Percentiles rank a stretch among this genome's conserved stretches.
phyloP scores from a whole-genome alignment of 371 early-diverging fungal species.

The Mortierella sp. region DNA sequence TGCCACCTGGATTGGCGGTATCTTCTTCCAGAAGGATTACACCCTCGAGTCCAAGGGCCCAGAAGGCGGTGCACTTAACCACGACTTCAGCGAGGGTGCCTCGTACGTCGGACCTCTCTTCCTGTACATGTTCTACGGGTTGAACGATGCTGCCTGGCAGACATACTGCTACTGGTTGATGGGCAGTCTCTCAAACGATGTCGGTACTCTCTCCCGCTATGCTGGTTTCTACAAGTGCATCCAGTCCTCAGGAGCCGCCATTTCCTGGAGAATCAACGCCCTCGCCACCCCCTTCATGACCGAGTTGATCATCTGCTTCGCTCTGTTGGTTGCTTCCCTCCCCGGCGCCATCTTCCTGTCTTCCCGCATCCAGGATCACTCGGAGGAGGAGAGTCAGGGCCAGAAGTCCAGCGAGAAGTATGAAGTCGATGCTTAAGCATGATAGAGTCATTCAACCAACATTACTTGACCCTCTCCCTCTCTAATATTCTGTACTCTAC shows the following conservation, averaged over 20 bases:
- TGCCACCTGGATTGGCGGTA: constrained; percentile 70
- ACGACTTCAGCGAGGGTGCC: constrained; percentile 30
- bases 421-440: too few relatives aligned
- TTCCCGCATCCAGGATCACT: constrained; percentile 34
- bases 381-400: neutral
- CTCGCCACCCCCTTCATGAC: constrained; percentile 16
- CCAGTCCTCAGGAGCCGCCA: constrained; percentile 74
- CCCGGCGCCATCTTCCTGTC: constrained; percentile 41
- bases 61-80: too few relatives aligned
- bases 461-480: too few relatives aligned
- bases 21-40: constrained; percentile 66
- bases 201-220: constrained; percentile 70
- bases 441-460: too few relatives aligned
- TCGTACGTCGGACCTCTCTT: constrained; percentile 64
- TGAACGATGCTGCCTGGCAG: constrained; percentile 77
- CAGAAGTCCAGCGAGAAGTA: neutral
- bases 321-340: constrained; percentile 34
- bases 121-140: constrained; percentile 72
- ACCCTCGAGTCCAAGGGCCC: constrained; percentile 7
- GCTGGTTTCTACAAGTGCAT: constrained; percentile 86
- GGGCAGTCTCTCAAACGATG: constrained; percentile 72
- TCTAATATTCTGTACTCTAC: too few relatives aligned
- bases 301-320: constrained; percentile 54
- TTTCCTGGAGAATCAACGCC: constrained; percentile 50
- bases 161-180: constrained; percentile 71